Evolutionary conservation across 1,284 basidiomycete genomes (phyloP), one percentile per base, ranked within the genome.

Genomic region (Hemileia vastatrix): DNA sequence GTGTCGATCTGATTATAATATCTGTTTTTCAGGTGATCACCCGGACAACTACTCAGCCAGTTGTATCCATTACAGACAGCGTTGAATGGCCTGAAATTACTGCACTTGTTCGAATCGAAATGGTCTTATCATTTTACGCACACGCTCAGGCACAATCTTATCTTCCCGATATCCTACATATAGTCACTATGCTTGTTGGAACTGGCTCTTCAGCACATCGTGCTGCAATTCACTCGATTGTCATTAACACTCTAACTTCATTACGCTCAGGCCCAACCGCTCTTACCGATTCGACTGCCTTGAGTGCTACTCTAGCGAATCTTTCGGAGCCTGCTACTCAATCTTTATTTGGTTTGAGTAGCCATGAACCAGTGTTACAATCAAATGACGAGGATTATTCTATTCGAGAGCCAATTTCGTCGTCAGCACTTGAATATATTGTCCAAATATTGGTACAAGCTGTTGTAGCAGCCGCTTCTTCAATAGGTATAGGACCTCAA

Each of bases 21-120:
- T 45, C 59, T 62, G 48, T 11, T 19, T 6, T 48, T 0, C 62
- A 87, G 86, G 83, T 84, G 24, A 80, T 90, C 63, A 84, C 84
- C 49, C 88, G 81, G 78, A 83, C 86, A 1, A 84, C 86, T 52
- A 79, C 83, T 49, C 83, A 83, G 69, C 79, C 83, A 1, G 82
- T 84, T 2, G 78, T 77, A 57, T 80, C 81, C 9, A 80, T 92
- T 2, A 79, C 81, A 1, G 84, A 88, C 50, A 88, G 88, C 74
- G 76, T 81, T 0, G 83, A 86, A 64, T 93, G 89, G 88, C 83
- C 82, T 65, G 90, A 93, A 73, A 87, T 93, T 9, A 85, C 86
- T 2, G 85, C 86, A 1, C 78, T 92, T 33, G 80, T 87, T 36
- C 83, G 88, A 13, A 81, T 93, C 36, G 80, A 83, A 50, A 80